These are phyloP conservation scores for Candida easanensis DNA, from an alignment of 805 yeast species.

Conservation along the genomic window DNA sequence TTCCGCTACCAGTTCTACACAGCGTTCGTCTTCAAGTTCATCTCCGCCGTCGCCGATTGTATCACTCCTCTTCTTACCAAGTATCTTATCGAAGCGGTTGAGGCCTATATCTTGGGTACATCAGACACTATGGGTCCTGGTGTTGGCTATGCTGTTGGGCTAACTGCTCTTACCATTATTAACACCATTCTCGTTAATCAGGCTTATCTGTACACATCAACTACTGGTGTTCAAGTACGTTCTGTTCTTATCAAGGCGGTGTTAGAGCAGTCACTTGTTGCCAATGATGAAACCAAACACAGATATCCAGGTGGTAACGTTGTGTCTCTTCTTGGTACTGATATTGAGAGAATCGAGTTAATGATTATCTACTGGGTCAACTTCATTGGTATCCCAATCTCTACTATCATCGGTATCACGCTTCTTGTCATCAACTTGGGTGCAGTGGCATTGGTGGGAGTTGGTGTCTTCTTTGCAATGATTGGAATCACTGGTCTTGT, in stretches of 20 bases:
- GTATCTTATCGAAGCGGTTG: conserved; percentile 36
- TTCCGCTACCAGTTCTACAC: conserved; percentile 1
- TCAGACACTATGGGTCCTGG: conserved; percentile 47
- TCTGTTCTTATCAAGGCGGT: conserved; percentile 68
- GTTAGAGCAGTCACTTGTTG: conserved; percentile 58
- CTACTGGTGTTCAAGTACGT: conserved; percentile 59
- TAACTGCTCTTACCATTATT: conserved; percentile 31
- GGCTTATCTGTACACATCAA: neutral
- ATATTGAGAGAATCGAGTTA: conserved; percentile 70
- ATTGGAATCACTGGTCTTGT: conserved; percentile 41
- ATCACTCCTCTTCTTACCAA: conserved; percentile 51
- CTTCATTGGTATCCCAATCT: conserved; percentile 48
- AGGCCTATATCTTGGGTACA: neutral
- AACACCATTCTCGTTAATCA: neutral
- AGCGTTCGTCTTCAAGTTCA: neutral
- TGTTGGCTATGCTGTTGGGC: conserved; percentile 74
- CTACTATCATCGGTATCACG: conserved; percentile 55
- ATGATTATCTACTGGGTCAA: conserved; percentile 61
- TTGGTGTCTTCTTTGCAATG: conserved; percentile 43
- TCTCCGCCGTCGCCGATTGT: neutral
- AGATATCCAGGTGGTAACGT: conserved; percentile 63
- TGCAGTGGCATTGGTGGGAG: conserved; percentile 63
- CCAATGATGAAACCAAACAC: conserved; percentile 53
- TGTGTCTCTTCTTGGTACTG: conserved; percentile 76
- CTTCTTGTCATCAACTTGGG: conserved; percentile 63